Evolutionary conservation across 768 basidiomycete species (phyloP).

Genomic region (Tylopilus sp.): DNA sequence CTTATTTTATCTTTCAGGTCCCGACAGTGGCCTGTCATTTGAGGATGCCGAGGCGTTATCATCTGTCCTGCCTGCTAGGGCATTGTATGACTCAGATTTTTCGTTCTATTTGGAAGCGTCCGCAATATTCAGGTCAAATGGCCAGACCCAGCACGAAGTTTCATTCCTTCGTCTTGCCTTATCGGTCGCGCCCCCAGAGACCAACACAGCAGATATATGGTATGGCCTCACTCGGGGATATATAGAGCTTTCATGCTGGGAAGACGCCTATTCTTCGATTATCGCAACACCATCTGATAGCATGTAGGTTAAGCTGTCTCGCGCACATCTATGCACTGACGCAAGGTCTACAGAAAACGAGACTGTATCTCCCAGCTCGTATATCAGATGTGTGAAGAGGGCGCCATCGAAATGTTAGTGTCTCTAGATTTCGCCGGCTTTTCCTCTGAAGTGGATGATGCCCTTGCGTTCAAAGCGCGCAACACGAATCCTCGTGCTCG

Average conservation of each 20-base stretch:
- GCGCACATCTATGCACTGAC: conserved; percentile 9
- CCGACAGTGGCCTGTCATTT: conserved; percentile 45
- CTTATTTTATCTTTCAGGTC: conserved; percentile 33
- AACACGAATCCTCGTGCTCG: conserved; percentile 85
- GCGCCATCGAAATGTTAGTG: conserved; percentile 74
- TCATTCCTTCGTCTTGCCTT: conserved; percentile 78
- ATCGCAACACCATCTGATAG: conserved; percentile 71
- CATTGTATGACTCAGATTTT: conserved; percentile 57
- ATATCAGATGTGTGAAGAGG: conserved; percentile 89
- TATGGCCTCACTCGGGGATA: conserved; percentile 71
- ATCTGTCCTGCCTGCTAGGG: conserved; percentile 55
- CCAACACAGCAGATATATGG: conserved; percentile 73
- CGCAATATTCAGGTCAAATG: conserved; percentile 63
- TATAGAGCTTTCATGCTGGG: conserved; percentile 69
- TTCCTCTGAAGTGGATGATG: conserved; percentile 82
- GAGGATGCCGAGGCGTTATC: conserved; percentile 66
- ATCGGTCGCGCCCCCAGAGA: conserved; percentile 53
- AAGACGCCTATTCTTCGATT: conserved; percentile 83
- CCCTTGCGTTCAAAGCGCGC: conserved; percentile 87
- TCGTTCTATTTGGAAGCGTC: conserved; percentile 77
- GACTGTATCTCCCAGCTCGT: conserved; percentile 82
- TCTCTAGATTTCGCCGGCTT: conserved; percentile 82
- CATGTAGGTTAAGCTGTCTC: conserved; percentile 55
- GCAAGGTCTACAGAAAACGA: conserved; percentile 54
- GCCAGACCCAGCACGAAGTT: conserved; percentile 58